phyloP scores from a whole-genome alignment of 768 basidiomycete genomes.

The Amanita rubescens region DNA sequence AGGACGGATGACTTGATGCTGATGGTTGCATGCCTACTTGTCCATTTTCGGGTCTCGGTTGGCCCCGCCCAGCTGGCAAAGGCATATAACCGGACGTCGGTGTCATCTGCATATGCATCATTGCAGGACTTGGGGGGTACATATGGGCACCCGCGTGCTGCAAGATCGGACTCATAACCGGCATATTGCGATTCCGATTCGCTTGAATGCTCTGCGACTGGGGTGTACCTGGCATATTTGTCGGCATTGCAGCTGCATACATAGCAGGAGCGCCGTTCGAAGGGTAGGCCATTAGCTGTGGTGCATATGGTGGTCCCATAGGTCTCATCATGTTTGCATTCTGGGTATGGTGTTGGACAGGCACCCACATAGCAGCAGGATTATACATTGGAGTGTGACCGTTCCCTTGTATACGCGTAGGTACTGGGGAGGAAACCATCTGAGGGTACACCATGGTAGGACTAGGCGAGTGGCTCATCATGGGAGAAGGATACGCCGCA shows the following conservation, averaged over 20 bases:
- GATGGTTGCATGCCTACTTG: slow-evolving; percentile 35
- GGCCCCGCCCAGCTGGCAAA: slow-evolving; percentile 41
- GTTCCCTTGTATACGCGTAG: slow-evolving; percentile 52
- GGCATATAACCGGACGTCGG: slow-evolving; percentile 41
- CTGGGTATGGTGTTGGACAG: slow-evolving; percentile 40
- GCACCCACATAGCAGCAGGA: slow-evolving; percentile 62
- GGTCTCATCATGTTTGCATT: slow-evolving; percentile 49
- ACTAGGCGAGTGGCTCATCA: slow-evolving; percentile 66
- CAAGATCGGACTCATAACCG: slow-evolving; percentile 71
- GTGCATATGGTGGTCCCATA: slow-evolving; percentile 53
- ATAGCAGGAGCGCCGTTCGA: slow-evolving; percentile 42
- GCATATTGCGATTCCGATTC: slow-evolving; percentile 44
- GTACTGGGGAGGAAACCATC: slow-evolving; percentile 56
- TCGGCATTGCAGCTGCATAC: slow-evolving; percentile 33
- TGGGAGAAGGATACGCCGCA: slow-evolving; percentile 54
- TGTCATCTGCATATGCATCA: slow-evolving; percentile 25
- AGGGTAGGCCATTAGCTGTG: slow-evolving; percentile 61
- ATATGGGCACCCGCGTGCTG: slow-evolving; percentile 48
- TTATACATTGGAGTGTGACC: slow-evolving; percentile 52
- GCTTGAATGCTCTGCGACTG: slow-evolving; percentile 31
- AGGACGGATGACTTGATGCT: slow-evolving; percentile 22
- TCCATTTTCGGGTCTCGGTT: slow-evolving; percentile 40
- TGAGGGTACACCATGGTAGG: slow-evolving; percentile 62
- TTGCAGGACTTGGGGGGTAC: slow-evolving; percentile 62
- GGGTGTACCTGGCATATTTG: slow-evolving; percentile 32